phyloP scores from a whole-genome alignment of 148 eudicot genomes.

The Amaranthus hypochondriacus region DNA sequence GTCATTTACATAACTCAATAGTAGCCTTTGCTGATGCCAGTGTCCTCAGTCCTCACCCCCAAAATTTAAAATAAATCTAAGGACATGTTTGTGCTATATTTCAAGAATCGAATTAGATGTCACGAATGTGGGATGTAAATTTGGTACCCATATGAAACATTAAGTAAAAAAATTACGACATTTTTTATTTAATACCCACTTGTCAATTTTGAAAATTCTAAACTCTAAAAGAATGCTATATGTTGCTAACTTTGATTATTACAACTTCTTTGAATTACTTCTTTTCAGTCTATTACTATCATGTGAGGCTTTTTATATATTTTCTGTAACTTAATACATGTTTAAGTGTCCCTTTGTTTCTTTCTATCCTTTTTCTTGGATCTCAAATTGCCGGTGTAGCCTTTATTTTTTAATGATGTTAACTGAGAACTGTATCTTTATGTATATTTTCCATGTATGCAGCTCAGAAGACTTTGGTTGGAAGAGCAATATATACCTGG shows the following conservation, averaged over 20 bases:
- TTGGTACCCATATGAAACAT: neutral
- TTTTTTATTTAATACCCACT: neutral
- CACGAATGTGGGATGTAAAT: neutral
- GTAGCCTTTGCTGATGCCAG: neutral
- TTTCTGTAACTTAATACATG: neutral
- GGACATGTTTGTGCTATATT: neutral
- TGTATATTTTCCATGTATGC: slow-evolving; percentile 26
- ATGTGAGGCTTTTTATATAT: neutral
- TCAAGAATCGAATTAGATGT: neutral
- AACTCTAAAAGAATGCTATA: neutral
- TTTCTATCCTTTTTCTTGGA: neutral
- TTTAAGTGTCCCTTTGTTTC: neutral
- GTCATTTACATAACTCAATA: slow-evolving; percentile 24
- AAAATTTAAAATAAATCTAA: neutral
- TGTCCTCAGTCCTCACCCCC: neutral
- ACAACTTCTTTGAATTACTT: slow-evolving; percentile 1
- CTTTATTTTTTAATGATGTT: neutral
- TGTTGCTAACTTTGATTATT: neutral
- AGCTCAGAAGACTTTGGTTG: slow-evolving; percentile 88
- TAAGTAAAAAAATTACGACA: neutral
- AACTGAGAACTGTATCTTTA: slow-evolving; percentile 2
- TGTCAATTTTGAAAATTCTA: neutral
- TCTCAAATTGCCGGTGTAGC: neutral
- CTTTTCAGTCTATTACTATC: neutral
- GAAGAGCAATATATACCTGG: slow-evolving; percentile 88